Conservation (phyloP, 257 asterid species). For the Rubia yunnanensis region DNA sequence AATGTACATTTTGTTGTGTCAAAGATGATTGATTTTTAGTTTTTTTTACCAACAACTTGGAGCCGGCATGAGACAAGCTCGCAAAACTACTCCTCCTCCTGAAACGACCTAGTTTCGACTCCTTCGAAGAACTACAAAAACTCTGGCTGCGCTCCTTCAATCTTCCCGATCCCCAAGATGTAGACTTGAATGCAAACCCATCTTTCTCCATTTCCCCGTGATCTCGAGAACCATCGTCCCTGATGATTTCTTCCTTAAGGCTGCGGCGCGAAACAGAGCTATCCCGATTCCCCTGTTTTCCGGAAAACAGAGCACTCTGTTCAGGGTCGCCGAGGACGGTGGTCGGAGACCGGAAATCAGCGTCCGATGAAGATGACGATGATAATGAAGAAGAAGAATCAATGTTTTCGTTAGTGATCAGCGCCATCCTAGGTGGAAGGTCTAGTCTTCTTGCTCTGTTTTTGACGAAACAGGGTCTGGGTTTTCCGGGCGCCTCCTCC, state of each 20-base stretch:
- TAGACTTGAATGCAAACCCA: conserved; percentile 10
- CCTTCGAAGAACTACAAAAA: conserved; percentile 27
- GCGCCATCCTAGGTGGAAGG: conserved; percentile 49
- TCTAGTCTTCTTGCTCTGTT: conserved; percentile 38
- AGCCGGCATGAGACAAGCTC: conserved; percentile 28
- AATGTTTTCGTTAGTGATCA: conserved; percentile 4
- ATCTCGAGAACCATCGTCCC: not conserved
- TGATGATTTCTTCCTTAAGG: conserved; percentile 14
- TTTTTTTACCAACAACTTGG: conserved; percentile 39
- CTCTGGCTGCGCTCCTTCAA: conserved; percentile 28
- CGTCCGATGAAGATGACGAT: not conserved
- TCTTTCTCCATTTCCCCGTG: not conserved
- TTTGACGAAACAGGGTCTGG: conserved; percentile 21
- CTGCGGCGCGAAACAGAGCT: not conserved
- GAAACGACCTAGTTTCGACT: conserved; percentile 14
- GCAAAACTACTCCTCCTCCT: conserved; percentile 47
- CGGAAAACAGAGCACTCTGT: conserved; percentile 24
- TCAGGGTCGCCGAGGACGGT: conserved; percentile 53
- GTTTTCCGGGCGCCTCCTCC: conserved; percentile 89
- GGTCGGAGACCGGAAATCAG: conserved; percentile 38
- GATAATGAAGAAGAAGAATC: conserved; percentile 4
- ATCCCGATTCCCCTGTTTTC: conserved; percentile 22
- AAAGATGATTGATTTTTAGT: not conserved
- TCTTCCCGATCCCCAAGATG: conserved; percentile 46
- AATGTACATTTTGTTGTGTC: not conserved